A percentile compares a stretch with the other conserved stretches of the same genome.
These are phyloP conservation scores for Candida arabinofermentans DNA, from an alignment of 805 yeast genomes.

Conservation along the genomic window DNA sequence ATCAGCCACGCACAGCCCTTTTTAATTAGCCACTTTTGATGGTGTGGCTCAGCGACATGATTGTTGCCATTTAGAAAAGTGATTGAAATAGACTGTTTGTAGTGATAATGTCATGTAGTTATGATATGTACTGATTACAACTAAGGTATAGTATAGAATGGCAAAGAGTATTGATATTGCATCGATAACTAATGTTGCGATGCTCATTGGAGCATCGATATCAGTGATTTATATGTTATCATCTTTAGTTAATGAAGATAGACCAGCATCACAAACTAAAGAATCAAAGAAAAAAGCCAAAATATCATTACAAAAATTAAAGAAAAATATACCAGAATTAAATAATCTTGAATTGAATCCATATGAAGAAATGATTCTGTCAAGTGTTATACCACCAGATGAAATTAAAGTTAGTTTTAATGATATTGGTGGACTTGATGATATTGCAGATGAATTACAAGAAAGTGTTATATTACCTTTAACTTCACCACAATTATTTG, in stretches of 20 bases:
- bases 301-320: conserved; percentile 53
- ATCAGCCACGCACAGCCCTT: not conserved
- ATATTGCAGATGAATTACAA: conserved; percentile 75
- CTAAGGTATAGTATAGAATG: conserved; percentile 10
- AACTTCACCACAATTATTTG: conserved; percentile 70
- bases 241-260: conserved; percentile 25
- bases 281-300: conserved; percentile 61
- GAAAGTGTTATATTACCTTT: conserved; percentile 89
- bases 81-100: too few species aligned
- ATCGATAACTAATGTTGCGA: conserved; percentile 27
- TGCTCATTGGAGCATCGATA: conserved; percentile 45
- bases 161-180: conserved; percentile 28
- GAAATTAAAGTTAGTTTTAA: conserved; percentile 73
- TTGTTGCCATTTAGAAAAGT: too few species aligned
- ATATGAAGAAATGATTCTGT: conserved; percentile 76
- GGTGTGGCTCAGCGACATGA: too few species aligned
- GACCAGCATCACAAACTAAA: conserved; percentile 41
- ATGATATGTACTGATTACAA: too few species aligned
- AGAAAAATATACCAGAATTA: conserved; percentile 54
- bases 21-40: not conserved
- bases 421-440: conserved; percentile 88
- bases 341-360: conserved; percentile 48
- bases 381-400: conserved; percentile 76
- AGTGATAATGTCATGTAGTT: too few species aligned
- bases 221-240: conserved; percentile 47